phyloP scores from a whole-genome alignment of 1,284 basidiomycete species.

The Trichosporon coremiiforme region DNA sequence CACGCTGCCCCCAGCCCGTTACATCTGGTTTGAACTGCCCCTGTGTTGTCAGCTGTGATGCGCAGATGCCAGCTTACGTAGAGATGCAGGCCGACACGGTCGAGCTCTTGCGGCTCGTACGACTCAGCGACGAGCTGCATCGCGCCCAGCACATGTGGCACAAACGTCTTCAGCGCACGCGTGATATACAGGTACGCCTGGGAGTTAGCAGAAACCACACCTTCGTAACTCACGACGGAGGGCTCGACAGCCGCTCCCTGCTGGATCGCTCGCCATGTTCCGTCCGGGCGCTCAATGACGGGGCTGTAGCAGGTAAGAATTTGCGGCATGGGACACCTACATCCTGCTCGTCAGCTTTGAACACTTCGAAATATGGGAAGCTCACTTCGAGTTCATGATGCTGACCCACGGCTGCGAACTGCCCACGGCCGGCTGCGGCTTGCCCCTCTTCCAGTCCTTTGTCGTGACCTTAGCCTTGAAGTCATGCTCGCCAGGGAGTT shows the following conservation, averaged over 20 bases:
- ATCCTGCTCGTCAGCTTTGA: constrained; percentile 23
- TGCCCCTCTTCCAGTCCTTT: constrained; percentile 24
- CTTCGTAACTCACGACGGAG: constrained; percentile 57
- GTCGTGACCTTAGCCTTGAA: constrained; percentile 12
- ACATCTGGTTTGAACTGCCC: constrained; percentile 56
- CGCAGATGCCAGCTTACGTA: constrained; percentile 60
- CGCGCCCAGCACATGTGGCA: constrained; percentile 74
- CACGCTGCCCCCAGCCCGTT: constrained; percentile 54
- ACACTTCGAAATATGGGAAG: no score
- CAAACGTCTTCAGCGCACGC: constrained; percentile 73
- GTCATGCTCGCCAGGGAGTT: constrained; percentile 41
- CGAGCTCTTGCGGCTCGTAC: constrained; percentile 68
- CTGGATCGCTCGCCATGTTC: constrained; percentile 78
- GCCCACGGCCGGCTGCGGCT: constrained; percentile 56
- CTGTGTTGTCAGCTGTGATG: constrained; percentile 33
- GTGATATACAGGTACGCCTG: constrained; percentile 77
- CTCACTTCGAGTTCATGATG: constrained; percentile 80
- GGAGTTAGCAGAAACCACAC: constrained; percentile 23
- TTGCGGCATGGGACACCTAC: no score
- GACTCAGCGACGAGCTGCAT: constrained; percentile 73
- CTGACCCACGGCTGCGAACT: constrained; percentile 90
- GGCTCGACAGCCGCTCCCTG: constrained; percentile 73
- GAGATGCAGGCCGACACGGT: constrained; percentile 67
- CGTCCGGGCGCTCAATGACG: constrained; percentile 69
- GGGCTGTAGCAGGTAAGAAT: no score